These are phyloP conservation scores for Colletotrichum gigasporum DNA, from an alignment of 2,329 filamentous ascomycete species.

Conservation along the genomic window DNA sequence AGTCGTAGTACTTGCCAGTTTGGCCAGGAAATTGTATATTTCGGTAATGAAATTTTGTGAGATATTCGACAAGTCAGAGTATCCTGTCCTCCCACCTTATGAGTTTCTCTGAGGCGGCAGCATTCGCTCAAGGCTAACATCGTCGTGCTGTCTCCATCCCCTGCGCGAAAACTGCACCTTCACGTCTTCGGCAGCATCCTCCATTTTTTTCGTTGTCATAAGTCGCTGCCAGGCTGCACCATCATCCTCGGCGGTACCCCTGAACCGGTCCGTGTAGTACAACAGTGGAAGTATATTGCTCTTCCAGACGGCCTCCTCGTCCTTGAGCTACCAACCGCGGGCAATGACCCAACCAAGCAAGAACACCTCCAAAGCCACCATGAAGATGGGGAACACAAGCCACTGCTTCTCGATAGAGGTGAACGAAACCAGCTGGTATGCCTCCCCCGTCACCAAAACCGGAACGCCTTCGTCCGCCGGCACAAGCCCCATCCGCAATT, in stretches of 20 bases:
- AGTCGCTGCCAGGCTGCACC: accelerated
- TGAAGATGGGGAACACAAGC: background rate
- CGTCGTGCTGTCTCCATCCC: no score
- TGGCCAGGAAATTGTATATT: no score
- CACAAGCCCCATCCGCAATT: background rate
- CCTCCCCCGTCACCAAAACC: background rate
- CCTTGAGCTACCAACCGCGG: background rate
- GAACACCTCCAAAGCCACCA: background rate
- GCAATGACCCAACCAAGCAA: background rate
- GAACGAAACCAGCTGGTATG: background rate
- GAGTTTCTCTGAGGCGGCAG: no score
- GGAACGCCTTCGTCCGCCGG: background rate
- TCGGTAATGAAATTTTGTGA: no score
- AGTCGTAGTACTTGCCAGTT: no score
- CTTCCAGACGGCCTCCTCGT: background rate
- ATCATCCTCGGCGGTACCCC: accelerated
- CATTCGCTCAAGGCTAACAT: no score
- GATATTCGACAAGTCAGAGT: no score
- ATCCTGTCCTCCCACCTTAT: no score
- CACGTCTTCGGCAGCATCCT: background rate
- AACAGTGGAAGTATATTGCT: background rate
- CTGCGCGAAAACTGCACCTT: background rate
- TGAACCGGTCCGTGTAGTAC: background rate
- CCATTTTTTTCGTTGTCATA: background rate
- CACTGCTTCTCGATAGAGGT: background rate